These are phyloP conservation scores for Bassia scoparia DNA, from an alignment of 148 eudicot species.

Conservation along the genomic window DNA sequence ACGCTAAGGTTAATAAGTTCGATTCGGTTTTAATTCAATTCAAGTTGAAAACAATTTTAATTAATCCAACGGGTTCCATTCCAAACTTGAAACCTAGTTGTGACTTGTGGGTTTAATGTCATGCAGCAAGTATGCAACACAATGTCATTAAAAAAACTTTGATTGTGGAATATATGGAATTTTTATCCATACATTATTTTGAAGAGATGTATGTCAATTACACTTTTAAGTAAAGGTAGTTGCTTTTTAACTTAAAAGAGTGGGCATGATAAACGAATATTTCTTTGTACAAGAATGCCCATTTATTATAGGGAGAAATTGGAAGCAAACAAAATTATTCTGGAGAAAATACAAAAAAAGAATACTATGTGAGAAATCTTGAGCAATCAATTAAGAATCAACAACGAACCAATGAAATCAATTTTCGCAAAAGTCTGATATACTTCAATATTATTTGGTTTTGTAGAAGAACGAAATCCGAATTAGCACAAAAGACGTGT, in stretches of 20 bases:
- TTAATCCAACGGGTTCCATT: too few species aligned
- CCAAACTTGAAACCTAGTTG: too few species aligned
- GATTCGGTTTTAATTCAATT: too few species aligned
- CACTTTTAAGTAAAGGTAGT: slow-evolving; percentile 6
- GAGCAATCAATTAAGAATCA: neutral
- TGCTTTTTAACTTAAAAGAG: slow-evolving; percentile 2
- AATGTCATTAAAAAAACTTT: neutral
- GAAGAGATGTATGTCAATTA: neutral
- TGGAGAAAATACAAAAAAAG: slow-evolving; percentile 6
- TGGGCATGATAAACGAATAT: neutral
- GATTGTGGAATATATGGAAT: neutral
- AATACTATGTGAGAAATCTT: neutral
- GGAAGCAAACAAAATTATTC: neutral
- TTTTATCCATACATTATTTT: neutral
- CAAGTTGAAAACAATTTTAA: too few species aligned
- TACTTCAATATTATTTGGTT: too few species aligned
- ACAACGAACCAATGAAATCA: neutral
- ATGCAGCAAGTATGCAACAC: too few species aligned
- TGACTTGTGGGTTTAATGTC: neutral
- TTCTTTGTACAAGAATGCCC: neutral
- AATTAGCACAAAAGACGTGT: too few species aligned
- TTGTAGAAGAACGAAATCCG: too few species aligned
- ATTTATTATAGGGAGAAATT: neutral
- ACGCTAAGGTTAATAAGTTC: too few species aligned
- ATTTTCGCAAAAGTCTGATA: neutral